Evolutionary conservation across 345 rosid species (phyloP).

Genomic region (Gossypium sturtianum): DNA sequence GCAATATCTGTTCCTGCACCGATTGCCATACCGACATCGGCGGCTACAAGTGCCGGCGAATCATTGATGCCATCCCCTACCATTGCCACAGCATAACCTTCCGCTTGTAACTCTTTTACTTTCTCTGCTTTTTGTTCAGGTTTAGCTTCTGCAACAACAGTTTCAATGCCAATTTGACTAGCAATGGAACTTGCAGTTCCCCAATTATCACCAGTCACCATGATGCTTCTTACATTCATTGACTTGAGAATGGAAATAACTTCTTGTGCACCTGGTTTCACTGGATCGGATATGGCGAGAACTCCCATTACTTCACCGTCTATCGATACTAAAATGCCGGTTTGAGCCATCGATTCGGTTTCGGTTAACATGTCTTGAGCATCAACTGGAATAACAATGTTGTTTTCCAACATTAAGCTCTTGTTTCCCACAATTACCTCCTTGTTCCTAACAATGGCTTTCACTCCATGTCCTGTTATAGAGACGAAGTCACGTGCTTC

Average conservation of each 20-base stretch:
- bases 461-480: slow-evolving; percentile 81
- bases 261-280: slow-evolving; percentile 67
- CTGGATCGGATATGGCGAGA: slow-evolving; percentile 70
- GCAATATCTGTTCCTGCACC: slow-evolving; percentile 97
- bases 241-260: slow-evolving; percentile 74
- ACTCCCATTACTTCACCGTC: slow-evolving; percentile 58
- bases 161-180: slow-evolving; percentile 69
- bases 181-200: slow-evolving; percentile 93
- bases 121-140: slow-evolving; percentile 92
- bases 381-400: slow-evolving; percentile 42
- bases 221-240: slow-evolving; percentile 70
- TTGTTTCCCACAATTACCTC: slow-evolving; percentile 78
- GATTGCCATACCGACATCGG: slow-evolving; percentile 95
- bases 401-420: slow-evolving; percentile 48
- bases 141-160: slow-evolving; percentile 76
- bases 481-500: slow-evolving; percentile 72
- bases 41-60: slow-evolving; percentile 88
- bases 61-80: slow-evolving; percentile 96
- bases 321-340: slow-evolving; percentile 70
- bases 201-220: slow-evolving; percentile 98
- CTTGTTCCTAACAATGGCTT: slow-evolving; percentile 52
- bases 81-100: slow-evolving; percentile 76
- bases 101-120: slow-evolving; percentile 68
- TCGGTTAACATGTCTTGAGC: slow-evolving; percentile 69
- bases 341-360: slow-evolving; percentile 75